phyloP scores from a whole-genome alignment of 345 rosid species.

The Cardiospermum halicacabum region DNA sequence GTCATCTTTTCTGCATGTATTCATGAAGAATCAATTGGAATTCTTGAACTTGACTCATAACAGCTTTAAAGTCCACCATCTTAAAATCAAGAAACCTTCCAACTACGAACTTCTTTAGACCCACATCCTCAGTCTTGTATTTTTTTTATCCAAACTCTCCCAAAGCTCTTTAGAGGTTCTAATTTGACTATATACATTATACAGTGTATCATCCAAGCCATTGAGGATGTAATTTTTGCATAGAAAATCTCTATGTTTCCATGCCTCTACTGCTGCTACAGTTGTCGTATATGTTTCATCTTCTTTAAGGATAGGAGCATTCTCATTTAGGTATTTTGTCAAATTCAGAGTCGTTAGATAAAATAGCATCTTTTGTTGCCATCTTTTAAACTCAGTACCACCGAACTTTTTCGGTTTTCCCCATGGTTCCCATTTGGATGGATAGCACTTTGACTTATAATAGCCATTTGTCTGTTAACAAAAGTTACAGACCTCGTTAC shows the following conservation, averaged over 20 bases:
- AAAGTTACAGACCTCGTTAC: too few species aligned
- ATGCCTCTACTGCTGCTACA: background rate
- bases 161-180: background rate
- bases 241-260: background rate
- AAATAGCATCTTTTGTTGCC: constrained; percentile 11
- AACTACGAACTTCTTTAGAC: background rate
- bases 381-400: constrained; percentile 4
- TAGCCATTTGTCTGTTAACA: too few species aligned
- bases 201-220: background rate
- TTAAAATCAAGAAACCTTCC: background rate
- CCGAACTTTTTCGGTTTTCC: background rate
- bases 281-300: background rate
- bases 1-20: background rate
- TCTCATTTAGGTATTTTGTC: background rate
- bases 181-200: background rate
- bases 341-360: constrained; percentile 3
- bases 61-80: background rate
- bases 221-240: background rate
- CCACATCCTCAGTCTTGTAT: background rate
- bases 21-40: background rate
- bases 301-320: background rate
- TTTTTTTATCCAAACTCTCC: background rate
- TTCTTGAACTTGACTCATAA: background rate
- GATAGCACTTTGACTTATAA: too few species aligned
- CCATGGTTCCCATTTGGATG: background rate